These are phyloP conservation scores for Hura crepitans DNA, from an alignment of 441 rosid genomes.

Conservation along the genomic window DNA sequence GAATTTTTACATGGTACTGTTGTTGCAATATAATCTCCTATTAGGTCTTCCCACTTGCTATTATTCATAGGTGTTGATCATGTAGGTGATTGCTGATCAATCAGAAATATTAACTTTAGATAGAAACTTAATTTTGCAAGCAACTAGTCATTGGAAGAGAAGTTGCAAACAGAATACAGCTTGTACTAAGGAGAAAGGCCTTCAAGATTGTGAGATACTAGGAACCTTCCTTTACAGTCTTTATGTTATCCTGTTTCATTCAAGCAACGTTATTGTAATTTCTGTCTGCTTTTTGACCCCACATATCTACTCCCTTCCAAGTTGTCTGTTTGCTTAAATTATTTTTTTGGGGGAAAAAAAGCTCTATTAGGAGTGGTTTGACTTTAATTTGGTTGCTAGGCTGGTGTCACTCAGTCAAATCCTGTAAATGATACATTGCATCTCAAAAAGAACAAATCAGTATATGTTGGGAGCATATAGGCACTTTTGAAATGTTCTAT, in stretches of 20 bases:
- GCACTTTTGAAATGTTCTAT: background rate
- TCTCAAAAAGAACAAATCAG: background rate
- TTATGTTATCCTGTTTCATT: background rate
- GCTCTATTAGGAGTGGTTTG: background rate
- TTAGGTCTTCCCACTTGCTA: background rate
- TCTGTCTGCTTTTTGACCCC: no score
- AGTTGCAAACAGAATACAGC: background rate
- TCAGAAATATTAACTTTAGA: background rate
- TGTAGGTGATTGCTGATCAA: background rate
- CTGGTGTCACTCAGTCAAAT: background rate
- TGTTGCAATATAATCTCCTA: background rate
- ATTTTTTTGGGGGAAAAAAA: background rate
- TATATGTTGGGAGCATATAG: background rate
- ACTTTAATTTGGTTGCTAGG: background rate
- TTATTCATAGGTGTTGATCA: background rate
- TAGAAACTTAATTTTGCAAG: background rate
- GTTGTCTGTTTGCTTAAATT: background rate
- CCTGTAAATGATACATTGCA: background rate
- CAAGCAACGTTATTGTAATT: background rate
- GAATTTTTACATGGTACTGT: background rate
- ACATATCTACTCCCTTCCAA: background rate
- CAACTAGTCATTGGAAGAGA: background rate
- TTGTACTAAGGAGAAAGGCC: background rate
- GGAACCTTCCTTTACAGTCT: background rate
- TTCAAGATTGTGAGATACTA: background rate